Conservation (phyloP, 768 basidiomycete species). For the Cystofilobasidium ferigula region DNA sequence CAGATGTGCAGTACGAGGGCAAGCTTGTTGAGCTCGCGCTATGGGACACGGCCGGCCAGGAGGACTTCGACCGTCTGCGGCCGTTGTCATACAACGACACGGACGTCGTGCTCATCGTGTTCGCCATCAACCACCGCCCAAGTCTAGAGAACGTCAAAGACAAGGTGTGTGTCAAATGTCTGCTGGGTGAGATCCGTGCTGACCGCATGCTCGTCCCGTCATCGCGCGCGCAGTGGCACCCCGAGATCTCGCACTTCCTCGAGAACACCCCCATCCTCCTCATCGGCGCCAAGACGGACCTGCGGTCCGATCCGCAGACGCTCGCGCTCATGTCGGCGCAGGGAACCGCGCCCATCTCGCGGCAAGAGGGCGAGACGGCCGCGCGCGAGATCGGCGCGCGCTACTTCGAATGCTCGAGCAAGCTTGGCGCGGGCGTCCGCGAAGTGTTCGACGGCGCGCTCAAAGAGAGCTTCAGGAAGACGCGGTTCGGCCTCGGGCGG, state of each 20-base stretch:
- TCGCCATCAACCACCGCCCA: conserved; percentile 38
- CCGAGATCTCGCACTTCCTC: conserved; percentile 40
- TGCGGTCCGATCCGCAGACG: conserved; percentile 35
- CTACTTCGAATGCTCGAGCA: conserved; percentile 89
- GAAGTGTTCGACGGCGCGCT: conserved; percentile 85
- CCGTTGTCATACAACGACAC: conserved; percentile 40
- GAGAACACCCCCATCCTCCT: conserved; percentile 37
- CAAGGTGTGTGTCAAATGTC: conserved; percentile 31
- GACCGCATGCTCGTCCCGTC: neutral
- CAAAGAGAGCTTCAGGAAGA: conserved; percentile 64
- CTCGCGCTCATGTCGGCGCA: conserved; percentile 57
- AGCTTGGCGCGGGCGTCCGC: conserved; percentile 76
- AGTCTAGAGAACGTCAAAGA: conserved; percentile 39
- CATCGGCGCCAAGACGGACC: conserved; percentile 38
- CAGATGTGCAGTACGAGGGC: conserved; percentile 72
- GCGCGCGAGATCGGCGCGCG: conserved; percentile 83
- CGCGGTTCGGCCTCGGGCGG: conserved; percentile 9
- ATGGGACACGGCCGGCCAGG: conserved; percentile 96
- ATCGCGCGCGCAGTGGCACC: conserved; percentile 35
- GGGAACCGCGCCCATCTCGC: conserved; percentile 56
- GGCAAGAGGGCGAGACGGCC: conserved; percentile 70
- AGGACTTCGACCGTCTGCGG: conserved; percentile 53
- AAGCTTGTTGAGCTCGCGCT: conserved; percentile 90
- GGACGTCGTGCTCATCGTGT: conserved; percentile 39
- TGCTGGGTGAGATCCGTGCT: neutral